Percentiles rank a stretch among this genome's conserved stretches.
These are phyloP conservation scores for Eucalyptus erythrocorys DNA, from an alignment of 345 rosid genomes.

Conservation along the genomic window DNA sequence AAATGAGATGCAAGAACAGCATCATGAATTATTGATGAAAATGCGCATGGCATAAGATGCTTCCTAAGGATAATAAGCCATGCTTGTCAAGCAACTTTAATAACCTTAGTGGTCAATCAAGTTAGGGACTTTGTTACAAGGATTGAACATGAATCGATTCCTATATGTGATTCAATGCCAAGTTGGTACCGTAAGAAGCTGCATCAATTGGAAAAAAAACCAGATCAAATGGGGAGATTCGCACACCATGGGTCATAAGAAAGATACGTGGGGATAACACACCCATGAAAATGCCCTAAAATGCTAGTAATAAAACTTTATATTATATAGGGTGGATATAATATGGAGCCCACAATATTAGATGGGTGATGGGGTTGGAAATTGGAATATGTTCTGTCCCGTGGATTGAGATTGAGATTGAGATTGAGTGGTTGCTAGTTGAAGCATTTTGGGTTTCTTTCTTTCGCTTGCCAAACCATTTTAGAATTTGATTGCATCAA, in stretches of 20 bases:
- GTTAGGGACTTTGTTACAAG: neutral
- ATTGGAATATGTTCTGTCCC: neutral
- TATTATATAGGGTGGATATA: neutral
- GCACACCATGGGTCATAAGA: neutral
- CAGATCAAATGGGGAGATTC: neutral
- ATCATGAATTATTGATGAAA: neutral
- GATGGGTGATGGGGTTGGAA: neutral
- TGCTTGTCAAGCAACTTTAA: neutral
- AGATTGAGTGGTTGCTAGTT: neutral
- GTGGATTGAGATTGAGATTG: neutral
- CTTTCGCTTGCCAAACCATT: neutral
- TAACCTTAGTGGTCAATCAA: neutral
- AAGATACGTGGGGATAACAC: neutral
- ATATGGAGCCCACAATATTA: neutral
- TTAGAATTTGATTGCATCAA: neutral
- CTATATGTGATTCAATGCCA: neutral
- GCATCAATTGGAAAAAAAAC: neutral
- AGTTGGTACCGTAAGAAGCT: neutral
- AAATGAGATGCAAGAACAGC: neutral
- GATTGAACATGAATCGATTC: neutral
- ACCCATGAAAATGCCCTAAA: neutral
- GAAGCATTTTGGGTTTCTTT: neutral
- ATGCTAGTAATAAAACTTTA: neutral
- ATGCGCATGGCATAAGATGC: neutral
- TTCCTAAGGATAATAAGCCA: neutral